Percentiles rank a stretch among this genome's conserved stretches.
Evolutionary conservation across 805 yeast species (phyloP).

Genomic region (Sugiyamaella chiloensis): DNA sequence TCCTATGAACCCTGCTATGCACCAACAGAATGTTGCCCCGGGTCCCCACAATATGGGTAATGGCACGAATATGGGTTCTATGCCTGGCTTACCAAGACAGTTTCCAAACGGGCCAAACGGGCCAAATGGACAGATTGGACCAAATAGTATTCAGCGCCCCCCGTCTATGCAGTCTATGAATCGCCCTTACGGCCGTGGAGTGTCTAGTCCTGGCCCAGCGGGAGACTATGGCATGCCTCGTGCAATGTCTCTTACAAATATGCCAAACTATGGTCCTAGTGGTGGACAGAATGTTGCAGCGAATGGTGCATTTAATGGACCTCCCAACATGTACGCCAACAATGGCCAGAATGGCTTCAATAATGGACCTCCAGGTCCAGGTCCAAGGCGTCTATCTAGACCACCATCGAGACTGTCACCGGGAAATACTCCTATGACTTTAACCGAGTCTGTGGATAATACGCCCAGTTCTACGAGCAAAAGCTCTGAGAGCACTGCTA

Average conservation of each 20-base stretch:
- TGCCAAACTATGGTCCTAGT: not conserved
- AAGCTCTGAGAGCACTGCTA: slow-evolving; percentile 20
- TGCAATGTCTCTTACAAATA: not conserved
- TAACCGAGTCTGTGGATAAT: slow-evolving; percentile 20
- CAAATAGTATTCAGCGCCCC: not conserved
- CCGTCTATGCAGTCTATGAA: slow-evolving; percentile 1
- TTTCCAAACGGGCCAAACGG: not conserved
- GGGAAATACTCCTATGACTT: slow-evolving; percentile 13
- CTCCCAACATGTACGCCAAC: slow-evolving; percentile 9
- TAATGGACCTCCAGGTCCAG: not conserved
- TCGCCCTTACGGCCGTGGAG: not conserved
- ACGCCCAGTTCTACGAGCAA: slow-evolving; percentile 1
- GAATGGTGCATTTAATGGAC: not conserved
- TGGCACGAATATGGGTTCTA: not conserved
- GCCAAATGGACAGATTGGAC: not conserved
- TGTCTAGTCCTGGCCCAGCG: not conserved
- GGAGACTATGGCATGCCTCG: not conserved
- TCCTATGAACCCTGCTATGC: not conserved
- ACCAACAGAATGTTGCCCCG: not conserved
- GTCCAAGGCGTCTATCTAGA: slow-evolving; percentile 11
- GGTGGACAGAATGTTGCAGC: not conserved
- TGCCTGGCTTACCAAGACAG: not conserved
- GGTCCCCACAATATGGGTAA: slow-evolving; percentile 3
- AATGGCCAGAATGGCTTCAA: not conserved
- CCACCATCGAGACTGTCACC: slow-evolving; percentile 20